Conservation (phyloP, 768 basidiomycete species). For the Flagelloscypha sp. region DNA sequence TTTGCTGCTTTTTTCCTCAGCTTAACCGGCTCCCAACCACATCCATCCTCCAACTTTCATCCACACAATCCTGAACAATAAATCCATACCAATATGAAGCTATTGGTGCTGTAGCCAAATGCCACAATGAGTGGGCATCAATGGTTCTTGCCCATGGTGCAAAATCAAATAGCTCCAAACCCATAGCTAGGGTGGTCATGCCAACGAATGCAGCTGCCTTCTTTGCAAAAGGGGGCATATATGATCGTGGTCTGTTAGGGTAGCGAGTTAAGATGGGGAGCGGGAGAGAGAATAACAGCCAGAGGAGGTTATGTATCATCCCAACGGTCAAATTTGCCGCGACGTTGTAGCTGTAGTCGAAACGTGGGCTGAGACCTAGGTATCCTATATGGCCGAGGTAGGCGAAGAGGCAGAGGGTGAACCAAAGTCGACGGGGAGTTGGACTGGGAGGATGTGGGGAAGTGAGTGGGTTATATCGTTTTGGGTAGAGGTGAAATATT, state of each 20-base stretch:
- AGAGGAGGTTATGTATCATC: constrained; percentile 69
- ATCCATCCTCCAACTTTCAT: constrained; percentile 69
- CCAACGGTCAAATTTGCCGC: constrained; percentile 73
- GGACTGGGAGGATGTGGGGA: too few relatives aligned
- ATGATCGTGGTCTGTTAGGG: constrained; percentile 42
- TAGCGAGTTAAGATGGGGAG: constrained; percentile 45
- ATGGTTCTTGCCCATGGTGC: constrained; percentile 66
- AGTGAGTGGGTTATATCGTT: constrained; percentile 20
- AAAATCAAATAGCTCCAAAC: constrained; percentile 88
- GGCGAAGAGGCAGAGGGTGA: constrained; percentile 40
- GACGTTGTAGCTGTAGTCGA: constrained; percentile 94
- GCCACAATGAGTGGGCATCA: constrained; percentile 94
- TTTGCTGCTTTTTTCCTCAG: too few relatives aligned
- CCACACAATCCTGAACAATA: constrained; percentile 61
- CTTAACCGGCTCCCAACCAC: too few relatives aligned
- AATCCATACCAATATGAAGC: constrained; percentile 83
- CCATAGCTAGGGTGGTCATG: constrained; percentile 65
- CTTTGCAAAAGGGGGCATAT: constrained; percentile 47
- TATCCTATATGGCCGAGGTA: constrained; percentile 75
- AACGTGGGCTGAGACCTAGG: constrained; percentile 64
- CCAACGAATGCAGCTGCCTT: constrained; percentile 55
- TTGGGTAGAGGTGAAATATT: constrained; percentile 65
- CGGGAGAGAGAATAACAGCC: constrained; percentile 67
- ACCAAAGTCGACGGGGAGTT: constrained; percentile 29
- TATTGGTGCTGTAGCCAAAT: constrained; percentile 74